Conservation (phyloP, 495 filamentous ascomycete genomes). For the Haplographium delicatum region DNA sequence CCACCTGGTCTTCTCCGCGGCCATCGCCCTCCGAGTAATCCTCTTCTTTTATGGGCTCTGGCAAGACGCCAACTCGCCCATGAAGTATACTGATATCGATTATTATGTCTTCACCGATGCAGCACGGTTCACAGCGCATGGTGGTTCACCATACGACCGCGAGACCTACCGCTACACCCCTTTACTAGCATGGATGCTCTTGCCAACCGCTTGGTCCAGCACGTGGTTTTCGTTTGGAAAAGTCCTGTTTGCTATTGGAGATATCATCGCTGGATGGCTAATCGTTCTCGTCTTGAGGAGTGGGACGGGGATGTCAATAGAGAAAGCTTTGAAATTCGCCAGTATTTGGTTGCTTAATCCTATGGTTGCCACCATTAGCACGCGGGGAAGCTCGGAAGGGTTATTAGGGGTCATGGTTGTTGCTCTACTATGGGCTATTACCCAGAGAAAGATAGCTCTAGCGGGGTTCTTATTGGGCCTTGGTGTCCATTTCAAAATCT, state of each 20-base stretch:
- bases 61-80: conserved; percentile 82
- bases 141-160: conserved; percentile 69
- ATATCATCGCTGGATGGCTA: conserved; percentile 85
- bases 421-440: conserved; percentile 74
- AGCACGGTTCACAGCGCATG: conserved; percentile 62
- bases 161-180: conserved; percentile 98
- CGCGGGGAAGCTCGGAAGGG: conserved; percentile 88
- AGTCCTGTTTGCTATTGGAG: conserved; percentile 73
- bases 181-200: conserved; percentile 79
- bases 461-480: conserved; percentile 77
- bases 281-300: conserved; percentile 57
- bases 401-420: conserved; percentile 78
- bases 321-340: conserved; percentile 62
- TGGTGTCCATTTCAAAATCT: conserved; percentile 95
- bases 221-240: conserved; percentile 83
- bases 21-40: conserved; percentile 59
- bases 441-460: conserved; percentile 49
- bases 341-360: conserved; percentile 92
- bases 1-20: conserved; percentile 54
- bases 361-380: conserved; percentile 96
- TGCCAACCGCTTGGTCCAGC: conserved; percentile 66
- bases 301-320: conserved; percentile 29
- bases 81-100: conserved; percentile 99
- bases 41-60: conserved; percentile 82
- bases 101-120: conserved; percentile 99